Evolutionary conservation across 768 basidiomycete species (phyloP).

Genomic region (Mycena chlorophos): DNA sequence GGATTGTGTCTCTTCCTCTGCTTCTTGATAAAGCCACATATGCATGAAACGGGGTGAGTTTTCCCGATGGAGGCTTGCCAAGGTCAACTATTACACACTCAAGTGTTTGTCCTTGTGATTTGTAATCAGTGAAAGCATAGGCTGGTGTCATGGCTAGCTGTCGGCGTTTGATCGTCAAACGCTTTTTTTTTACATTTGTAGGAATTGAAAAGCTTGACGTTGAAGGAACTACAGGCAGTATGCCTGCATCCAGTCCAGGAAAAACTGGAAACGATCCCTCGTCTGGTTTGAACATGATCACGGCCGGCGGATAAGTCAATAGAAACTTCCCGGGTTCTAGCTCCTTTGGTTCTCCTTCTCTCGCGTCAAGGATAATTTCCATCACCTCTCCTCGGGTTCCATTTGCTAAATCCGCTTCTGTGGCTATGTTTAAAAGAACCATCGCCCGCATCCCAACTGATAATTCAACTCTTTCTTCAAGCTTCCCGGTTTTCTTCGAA

Average conservation of each 20-base stretch:
- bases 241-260: no score
- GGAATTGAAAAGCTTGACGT: no score
- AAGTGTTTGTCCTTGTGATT: background rate
- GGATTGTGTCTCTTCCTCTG: background rate
- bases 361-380: background rate
- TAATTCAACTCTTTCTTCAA: background rate
- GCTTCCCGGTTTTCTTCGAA: background rate
- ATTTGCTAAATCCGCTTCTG: background rate
- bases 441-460: no score
- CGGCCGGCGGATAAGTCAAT: background rate
- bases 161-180: background rate
- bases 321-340: background rate
- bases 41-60: background rate
- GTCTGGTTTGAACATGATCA: background rate
- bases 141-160: background rate
- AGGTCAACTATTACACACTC: background rate
- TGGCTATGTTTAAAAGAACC: no score
- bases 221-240: no score
- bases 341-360: background rate
- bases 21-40: background rate
- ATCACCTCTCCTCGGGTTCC: background rate
- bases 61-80: background rate
- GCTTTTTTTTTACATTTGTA: background rate
- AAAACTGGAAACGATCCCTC: no score
- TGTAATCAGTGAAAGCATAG: no score